phyloP scores from a whole-genome alignment of 805 yeast species.

The Candida cerambycidarum region DNA sequence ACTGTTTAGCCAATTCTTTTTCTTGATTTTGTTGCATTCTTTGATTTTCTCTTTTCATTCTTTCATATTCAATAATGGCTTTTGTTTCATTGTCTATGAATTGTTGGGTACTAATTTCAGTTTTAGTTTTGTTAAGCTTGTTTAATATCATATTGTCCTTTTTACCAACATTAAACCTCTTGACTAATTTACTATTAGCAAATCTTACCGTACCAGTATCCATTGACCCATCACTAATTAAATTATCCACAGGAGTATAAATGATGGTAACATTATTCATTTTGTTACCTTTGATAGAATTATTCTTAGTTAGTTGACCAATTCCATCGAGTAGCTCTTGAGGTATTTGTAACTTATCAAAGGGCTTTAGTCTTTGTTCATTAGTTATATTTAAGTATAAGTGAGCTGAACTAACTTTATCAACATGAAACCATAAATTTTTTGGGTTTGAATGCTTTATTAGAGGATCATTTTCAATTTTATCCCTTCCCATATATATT shows the following conservation, averaged over 20 bases:
- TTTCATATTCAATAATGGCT: slow-evolving; percentile 32
- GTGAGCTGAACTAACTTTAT: slow-evolving; percentile 74
- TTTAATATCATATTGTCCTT: slow-evolving; percentile 62
- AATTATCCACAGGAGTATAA: slow-evolving; percentile 72
- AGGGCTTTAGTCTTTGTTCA: slow-evolving; percentile 20
- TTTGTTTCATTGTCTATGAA: slow-evolving; percentile 34
- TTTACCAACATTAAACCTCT: slow-evolving; percentile 50
- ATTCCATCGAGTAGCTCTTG: slow-evolving; percentile 46
- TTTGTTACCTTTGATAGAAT: slow-evolving; percentile 75
- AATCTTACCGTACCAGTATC: slow-evolving; percentile 78
- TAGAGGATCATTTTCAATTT: slow-evolving; percentile 56
- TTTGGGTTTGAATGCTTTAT: slow-evolving; percentile 63
- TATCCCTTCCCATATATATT: slow-evolving; percentile 72
- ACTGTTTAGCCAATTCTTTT: slow-evolving; percentile 34
- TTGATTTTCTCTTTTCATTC: slow-evolving; percentile 40
- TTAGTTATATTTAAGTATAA: slow-evolving; percentile 57
- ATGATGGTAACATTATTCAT: slow-evolving; percentile 63
- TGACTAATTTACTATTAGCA: slow-evolving; percentile 55
- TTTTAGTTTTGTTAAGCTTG: slow-evolving; percentile 61
- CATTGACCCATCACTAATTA: slow-evolving; percentile 68
- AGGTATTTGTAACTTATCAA: slow-evolving; percentile 43
- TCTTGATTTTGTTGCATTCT: slow-evolving; percentile 26
- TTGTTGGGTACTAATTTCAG: slow-evolving; percentile 51
- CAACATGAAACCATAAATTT: slow-evolving; percentile 82
- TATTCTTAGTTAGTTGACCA: slow-evolving; percentile 74